Evolutionary conservation across 495 filamentous ascomycete species (phyloP).

Genomic region (Talaromyces ruber): DNA sequence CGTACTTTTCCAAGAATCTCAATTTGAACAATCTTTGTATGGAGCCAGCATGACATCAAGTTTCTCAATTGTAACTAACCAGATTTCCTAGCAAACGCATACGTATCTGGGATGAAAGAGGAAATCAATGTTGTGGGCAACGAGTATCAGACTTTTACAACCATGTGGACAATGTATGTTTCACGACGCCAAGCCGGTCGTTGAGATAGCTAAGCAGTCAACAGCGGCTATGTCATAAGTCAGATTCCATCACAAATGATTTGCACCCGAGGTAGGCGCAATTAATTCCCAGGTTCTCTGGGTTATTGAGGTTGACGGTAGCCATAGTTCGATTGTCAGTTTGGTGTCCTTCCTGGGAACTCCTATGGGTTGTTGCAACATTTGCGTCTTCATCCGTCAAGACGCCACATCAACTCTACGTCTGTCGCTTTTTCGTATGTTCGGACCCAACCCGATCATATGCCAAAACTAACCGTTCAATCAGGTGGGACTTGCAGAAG

Average conservation of each 20-base stretch:
- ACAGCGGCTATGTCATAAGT: conserved; percentile 2
- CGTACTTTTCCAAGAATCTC: conserved; percentile 2
- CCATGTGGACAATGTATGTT: conserved; percentile 2
- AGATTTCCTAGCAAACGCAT: conserved; percentile 40
- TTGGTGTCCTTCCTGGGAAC: conserved; percentile 2
- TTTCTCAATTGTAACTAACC: background rate
- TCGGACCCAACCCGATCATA: no score
- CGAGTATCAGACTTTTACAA: conserved; percentile 18
- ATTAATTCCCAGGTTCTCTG: background rate
- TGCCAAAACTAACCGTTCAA: background rate
- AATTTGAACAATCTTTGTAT: conserved; percentile 1
- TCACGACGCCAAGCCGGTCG: background rate
- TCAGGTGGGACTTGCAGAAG: conserved; percentile 1
- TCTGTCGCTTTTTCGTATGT: conserved; percentile 1
- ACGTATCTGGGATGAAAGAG: conserved; percentile 55
- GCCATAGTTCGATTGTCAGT: background rate
- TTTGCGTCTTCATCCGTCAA: conserved; percentile 1
- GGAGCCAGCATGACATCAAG: background rate
- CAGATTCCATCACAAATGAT: conserved; percentile 2
- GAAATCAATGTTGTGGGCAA: conserved; percentile 46
- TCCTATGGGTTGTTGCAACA: background rate
- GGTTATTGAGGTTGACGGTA: background rate
- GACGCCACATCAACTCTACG: background rate
- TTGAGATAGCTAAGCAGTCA: background rate
- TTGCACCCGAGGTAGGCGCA: background rate